Evolutionary conservation across 1,139 yeast genomes (phyloP), one percentile per base, ranked within the genome.

Genomic region (Suhomyces bolitotheri): DNA sequence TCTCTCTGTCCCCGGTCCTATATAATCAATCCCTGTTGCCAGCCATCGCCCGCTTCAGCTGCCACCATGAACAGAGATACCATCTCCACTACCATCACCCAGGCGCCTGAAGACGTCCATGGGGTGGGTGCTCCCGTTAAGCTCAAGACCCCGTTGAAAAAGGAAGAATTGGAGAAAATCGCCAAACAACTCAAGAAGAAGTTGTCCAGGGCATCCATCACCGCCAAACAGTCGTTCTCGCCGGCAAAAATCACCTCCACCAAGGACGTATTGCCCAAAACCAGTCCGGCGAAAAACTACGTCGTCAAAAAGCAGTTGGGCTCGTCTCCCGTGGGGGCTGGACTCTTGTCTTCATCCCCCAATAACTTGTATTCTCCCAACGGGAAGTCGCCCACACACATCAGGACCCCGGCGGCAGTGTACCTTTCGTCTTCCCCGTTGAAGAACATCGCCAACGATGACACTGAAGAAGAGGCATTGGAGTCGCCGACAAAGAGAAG

Each of bases 91-190:
- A 38, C 39, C 20, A 24, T 35, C 20, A 33, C 34, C 17, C 43
- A 40, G 31, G 43, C 33, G 4, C 37, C 31, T 2, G 40, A 37
- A n/a, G 39, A 34, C 10, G 13, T 26, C 7, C n/a, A 17, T 11
- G 28, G 20, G 22, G 24, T 33, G 19, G 34, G 33, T 8, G 31
- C 40, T 16, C 40, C 36, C 10, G 44, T 44, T 17, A 59, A 57
- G 38, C 60, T 60, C 13, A 65, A 65, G 43, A 64, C 72, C 4
- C 67, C 72, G 8, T 58, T 71, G 46, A 63, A 63, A 42, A 70
- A 69, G 49, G 76, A 70, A 40, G 76, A 71, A 41, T 55, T 71
- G 38, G 76, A 71, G 44, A 62, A 66, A 41, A 71, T 71, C 25
- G 76, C 76, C 42, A 62, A 62, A 39, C 71, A 70, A 48, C 57